Evolutionary conservation across 2,329 filamentous ascomycete genomes (phyloP).

Genomic region (Claviceps sp.): DNA sequence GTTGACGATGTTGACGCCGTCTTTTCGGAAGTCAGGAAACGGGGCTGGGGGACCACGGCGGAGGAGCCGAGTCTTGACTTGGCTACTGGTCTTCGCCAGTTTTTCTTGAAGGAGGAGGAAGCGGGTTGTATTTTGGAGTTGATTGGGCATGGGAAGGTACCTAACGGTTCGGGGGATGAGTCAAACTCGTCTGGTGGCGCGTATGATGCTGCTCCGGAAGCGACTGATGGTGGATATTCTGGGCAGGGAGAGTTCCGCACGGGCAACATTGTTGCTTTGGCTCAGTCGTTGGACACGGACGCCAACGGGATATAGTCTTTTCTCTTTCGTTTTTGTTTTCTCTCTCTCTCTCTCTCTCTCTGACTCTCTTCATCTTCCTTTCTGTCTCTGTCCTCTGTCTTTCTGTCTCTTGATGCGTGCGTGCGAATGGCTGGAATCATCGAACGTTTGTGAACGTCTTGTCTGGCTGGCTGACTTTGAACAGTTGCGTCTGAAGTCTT

Average conservation of each 20-base stretch:
- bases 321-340: neutral
- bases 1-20: neutral
- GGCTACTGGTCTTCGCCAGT: neutral
- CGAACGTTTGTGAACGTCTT: too few relatives aligned
- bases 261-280: neutral
- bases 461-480: too few relatives aligned
- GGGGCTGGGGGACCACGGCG: neutral
- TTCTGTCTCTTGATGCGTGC: too few relatives aligned
- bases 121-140: neutral
- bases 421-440: too few relatives aligned
- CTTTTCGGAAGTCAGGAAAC: neutral
- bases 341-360: neutral
- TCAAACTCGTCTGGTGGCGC: neutral
- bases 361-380: neutral
- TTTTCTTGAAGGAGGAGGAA: neutral
- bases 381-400: too few relatives aligned
- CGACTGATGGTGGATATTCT: neutral
- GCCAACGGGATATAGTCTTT: neutral
- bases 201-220: neutral
- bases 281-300: neutral
- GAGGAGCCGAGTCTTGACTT: neutral
- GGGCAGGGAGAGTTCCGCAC: neutral
- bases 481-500: too few relatives aligned
- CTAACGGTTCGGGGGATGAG: neutral
- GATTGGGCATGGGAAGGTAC: constrained; percentile 9